Percentiles rank a stretch among this genome's conserved stretches.
These are phyloP conservation scores for Gossypium herbaceum DNA, from an alignment of 345 rosid genomes.

Conservation along the genomic window DNA sequence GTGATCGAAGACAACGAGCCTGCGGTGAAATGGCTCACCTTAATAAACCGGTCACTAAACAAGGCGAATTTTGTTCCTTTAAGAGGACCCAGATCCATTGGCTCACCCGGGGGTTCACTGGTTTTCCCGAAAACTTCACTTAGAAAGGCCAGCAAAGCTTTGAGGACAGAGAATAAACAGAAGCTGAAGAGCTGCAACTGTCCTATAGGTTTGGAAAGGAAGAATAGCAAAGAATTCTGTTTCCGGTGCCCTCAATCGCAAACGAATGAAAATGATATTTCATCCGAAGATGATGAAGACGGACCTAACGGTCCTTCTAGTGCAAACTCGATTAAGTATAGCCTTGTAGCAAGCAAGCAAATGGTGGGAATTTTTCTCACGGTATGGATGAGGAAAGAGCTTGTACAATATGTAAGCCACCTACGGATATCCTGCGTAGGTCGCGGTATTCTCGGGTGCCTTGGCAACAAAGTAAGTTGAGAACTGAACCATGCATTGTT, in stretches of 20 bases:
- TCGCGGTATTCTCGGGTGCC: constrained; percentile 89
- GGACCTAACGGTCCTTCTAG: constrained; percentile 27
- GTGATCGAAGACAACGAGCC: constrained; percentile 93
- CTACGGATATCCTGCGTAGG: constrained; percentile 61
- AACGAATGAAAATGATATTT: constrained; percentile 39
- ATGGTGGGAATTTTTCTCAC: constrained; percentile 97
- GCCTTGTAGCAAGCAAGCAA: constrained; percentile 81
- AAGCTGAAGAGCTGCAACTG: constrained; percentile 88
- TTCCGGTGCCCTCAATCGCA: constrained; percentile 56
- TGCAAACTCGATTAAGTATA: constrained; percentile 51
- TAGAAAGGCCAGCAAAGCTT: constrained; percentile 67
- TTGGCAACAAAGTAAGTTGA: constrained; percentile 79
- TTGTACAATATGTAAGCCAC: constrained; percentile 71
- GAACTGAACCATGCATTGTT: too few species aligned
- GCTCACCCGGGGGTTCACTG: constrained; percentile 46
- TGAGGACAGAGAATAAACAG: constrained; percentile 66
- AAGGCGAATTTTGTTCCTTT: constrained; percentile 28
- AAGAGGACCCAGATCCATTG: constrained; percentile 25
- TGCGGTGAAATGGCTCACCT: constrained; percentile 79
- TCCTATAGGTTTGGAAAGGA: constrained; percentile 47
- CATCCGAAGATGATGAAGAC: constrained; percentile 71
- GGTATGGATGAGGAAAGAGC: constrained; percentile 84
- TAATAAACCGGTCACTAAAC: constrained; percentile 76
- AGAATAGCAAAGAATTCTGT: constrained; percentile 61
- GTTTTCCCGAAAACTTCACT: constrained; percentile 73